Evolutionary conservation across 2,329 filamentous ascomycete species (phyloP).

Genomic region (Fusarium concolor): DNA sequence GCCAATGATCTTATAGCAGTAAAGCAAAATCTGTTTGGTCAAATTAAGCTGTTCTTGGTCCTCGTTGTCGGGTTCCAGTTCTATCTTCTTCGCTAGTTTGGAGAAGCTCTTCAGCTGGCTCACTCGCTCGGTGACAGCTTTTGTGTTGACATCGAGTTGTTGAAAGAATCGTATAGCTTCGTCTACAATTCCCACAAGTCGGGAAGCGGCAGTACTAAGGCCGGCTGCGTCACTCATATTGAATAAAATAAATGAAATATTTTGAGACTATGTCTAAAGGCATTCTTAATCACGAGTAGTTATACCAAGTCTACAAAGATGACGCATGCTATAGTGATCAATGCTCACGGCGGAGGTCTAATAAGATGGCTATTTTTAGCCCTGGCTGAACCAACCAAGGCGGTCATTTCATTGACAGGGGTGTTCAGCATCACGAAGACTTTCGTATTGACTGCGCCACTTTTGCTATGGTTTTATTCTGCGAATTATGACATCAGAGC

Average conservation of each 20-base stretch:
- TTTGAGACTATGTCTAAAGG: background rate
- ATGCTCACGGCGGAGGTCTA: background rate
- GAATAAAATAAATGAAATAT: too few species aligned
- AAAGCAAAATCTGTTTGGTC: background rate
- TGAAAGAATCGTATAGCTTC: slow-evolving; percentile 16
- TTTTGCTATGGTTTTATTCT: background rate
- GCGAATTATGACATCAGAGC: background rate
- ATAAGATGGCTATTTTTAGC: slow-evolving; percentile 8
- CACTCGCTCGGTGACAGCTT: background rate
- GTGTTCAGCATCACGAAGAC: background rate
- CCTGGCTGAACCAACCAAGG: background rate
- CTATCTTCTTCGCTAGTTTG: background rate
- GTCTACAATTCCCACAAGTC: slow-evolving; percentile 5
- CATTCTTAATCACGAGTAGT: background rate
- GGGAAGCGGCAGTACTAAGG: slow-evolving; percentile 2
- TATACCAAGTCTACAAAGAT: background rate
- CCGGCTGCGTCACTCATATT: background rate
- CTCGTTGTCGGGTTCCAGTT: background rate
- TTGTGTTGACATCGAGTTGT: background rate
- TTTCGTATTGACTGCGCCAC: slow-evolving; percentile 17
- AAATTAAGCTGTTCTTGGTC: background rate
- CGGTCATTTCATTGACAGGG: background rate
- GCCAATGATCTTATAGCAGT: background rate
- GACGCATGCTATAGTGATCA: background rate
- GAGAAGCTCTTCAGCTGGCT: background rate